Conservation (phyloP, 768 basidiomycete genomes). For the Auricularia sp. region DNA sequence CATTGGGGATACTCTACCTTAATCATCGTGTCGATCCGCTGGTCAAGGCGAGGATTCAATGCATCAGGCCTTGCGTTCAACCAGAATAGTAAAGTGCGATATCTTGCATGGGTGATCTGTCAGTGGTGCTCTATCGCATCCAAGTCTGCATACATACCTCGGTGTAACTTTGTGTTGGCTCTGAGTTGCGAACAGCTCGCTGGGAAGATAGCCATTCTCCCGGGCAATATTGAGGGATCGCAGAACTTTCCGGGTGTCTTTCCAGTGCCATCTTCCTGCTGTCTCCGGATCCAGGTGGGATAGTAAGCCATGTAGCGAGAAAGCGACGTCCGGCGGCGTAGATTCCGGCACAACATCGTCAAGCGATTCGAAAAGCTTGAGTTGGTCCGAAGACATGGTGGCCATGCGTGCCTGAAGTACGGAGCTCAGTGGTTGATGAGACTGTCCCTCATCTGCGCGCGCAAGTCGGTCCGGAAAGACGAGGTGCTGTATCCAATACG, state of each 20-base stretch:
- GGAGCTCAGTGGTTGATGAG: not conserved
- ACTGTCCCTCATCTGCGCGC: slow-evolving; percentile 14
- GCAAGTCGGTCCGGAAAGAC: slow-evolving; percentile 74
- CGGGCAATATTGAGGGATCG: slow-evolving; percentile 70
- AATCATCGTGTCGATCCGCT: slow-evolving; percentile 83
- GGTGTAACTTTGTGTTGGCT: slow-evolving; percentile 25
- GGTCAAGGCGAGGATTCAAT: slow-evolving; percentile 61
- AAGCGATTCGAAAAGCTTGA: slow-evolving; percentile 41
- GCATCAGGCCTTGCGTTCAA: slow-evolving; percentile 60
- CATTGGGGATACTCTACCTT: slow-evolving; percentile 36
- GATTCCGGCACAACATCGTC: slow-evolving; percentile 54
- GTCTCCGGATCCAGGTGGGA: slow-evolving; percentile 58
- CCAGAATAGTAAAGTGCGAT: slow-evolving; percentile 84
- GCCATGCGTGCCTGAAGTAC: slow-evolving; percentile 37
- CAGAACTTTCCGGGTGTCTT: slow-evolving; percentile 82
- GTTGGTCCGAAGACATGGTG: not conserved
- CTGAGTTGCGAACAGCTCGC: slow-evolving; percentile 61
- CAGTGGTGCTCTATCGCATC: too few species aligned
- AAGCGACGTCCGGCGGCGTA: slow-evolving; percentile 40
- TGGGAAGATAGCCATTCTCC: slow-evolving; percentile 53
- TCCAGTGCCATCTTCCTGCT: slow-evolving; percentile 91
- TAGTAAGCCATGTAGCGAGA: slow-evolving; percentile 59
- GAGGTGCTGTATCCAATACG: slow-evolving; percentile 96
- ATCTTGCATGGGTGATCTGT: slow-evolving; percentile 35
- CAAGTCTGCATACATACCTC: slow-evolving; percentile 9